phyloP scores from a whole-genome alignment of 1,284 basidiomycete species.

The Naganishia albida region DNA sequence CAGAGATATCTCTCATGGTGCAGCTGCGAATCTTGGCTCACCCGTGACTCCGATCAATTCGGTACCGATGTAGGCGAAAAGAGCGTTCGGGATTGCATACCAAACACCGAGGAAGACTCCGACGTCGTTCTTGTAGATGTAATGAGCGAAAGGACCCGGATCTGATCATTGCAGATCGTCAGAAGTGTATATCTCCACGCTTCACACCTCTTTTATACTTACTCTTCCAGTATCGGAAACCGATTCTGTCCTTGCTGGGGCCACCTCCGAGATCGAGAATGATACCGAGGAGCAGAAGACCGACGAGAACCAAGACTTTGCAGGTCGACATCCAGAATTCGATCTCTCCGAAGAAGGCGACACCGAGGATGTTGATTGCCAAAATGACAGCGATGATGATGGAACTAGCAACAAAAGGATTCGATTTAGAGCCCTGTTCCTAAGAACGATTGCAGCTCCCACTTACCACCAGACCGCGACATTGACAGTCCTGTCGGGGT shows the following conservation, averaged over 20 bases:
- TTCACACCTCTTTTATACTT: not conserved
- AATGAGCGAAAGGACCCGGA: conserved; percentile 34
- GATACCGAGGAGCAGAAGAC: conserved; percentile 61
- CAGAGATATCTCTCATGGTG: not conserved
- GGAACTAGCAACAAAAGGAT: conserved; percentile 49
- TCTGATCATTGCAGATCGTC: conserved; percentile 60
- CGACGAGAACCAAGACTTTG: conserved; percentile 63
- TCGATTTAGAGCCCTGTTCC: conserved; percentile 29
- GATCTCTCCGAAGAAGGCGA: conserved; percentile 64
- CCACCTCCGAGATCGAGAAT: conserved; percentile 68
- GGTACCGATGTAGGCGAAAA: conserved; percentile 65
- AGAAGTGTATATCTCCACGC: conserved; percentile 38
- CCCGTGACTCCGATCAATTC: conserved; percentile 60
- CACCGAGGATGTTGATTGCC: conserved; percentile 54
- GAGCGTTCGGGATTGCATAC: conserved; percentile 42
- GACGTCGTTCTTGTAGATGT: conserved; percentile 30
- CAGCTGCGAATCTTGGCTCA: conserved; percentile 43
- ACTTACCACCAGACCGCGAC: conserved; percentile 26
- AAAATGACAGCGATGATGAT: conserved; percentile 51
- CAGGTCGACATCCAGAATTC: conserved; percentile 59
- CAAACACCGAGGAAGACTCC: conserved; percentile 25
- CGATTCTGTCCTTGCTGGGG: conserved; percentile 64
- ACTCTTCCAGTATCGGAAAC: conserved; percentile 62
- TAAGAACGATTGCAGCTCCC: not conserved
- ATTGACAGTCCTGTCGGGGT: conserved; percentile 27